Percentiles rank a stretch among this genome's conserved stretches.
Evolutionary conservation across 2,329 filamentous ascomycete genomes (phyloP).

Genomic region (Colletotrichum euphorbiae): DNA sequence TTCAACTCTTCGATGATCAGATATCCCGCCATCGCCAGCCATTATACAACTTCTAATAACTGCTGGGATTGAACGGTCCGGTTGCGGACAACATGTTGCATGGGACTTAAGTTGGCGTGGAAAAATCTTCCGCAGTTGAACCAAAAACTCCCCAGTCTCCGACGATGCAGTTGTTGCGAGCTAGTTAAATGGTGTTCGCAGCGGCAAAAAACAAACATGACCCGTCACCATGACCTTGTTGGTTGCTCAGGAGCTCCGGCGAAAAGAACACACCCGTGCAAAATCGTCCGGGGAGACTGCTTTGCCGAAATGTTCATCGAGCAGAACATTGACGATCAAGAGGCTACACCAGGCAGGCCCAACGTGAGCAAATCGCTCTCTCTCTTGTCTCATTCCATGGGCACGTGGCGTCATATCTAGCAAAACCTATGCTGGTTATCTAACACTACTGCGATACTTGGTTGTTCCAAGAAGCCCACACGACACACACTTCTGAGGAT

Average conservation of each 20-base stretch:
- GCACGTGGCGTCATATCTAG: slow-evolving; percentile 30
- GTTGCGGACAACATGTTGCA: slow-evolving; percentile 34
- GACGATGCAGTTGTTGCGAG: background rate
- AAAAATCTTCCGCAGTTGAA: slow-evolving; percentile 37
- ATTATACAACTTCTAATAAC: slow-evolving; percentile 9
- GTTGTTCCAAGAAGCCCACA: slow-evolving; percentile 9
- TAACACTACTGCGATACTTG: background rate
- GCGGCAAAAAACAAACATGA: slow-evolving; percentile 33
- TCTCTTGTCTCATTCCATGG: slow-evolving; percentile 23
- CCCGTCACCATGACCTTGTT: background rate
- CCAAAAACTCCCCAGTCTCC: slow-evolving; percentile 1
- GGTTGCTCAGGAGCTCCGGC: background rate
- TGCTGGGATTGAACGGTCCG: slow-evolving; percentile 27
- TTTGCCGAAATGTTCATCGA: slow-evolving; percentile 12
- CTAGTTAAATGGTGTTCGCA: background rate
- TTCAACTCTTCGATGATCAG: slow-evolving; percentile 18
- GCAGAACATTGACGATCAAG: slow-evolving; percentile 6
- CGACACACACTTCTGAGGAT: slow-evolving; percentile 26
- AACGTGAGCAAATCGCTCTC: background rate
- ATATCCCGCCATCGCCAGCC: slow-evolving; percentile 34
- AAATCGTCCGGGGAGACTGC: background rate
- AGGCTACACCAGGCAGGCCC: slow-evolving; percentile 10
- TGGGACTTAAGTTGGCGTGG: slow-evolving; percentile 35
- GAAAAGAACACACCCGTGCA: background rate
- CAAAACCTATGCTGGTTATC: background rate